Percentiles rank a stretch among this genome's conserved stretches.
Conservation (phyloP, 176 grass and related monocot species). For the Echinochloa phyllopogon region DNA sequence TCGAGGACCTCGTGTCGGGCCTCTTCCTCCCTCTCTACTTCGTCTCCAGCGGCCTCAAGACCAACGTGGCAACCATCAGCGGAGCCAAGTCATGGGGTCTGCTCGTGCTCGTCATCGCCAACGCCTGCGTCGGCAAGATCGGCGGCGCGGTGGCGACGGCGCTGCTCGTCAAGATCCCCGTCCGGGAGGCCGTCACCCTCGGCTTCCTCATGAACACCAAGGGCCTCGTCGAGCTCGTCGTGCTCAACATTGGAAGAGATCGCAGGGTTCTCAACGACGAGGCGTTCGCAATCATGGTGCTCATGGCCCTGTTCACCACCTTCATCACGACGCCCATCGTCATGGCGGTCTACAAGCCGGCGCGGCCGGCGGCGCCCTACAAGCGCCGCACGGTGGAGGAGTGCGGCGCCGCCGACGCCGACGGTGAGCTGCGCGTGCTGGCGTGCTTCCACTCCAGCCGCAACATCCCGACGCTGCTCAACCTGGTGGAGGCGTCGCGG, state of each 20-base stretch:
- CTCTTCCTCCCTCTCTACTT: slow-evolving; percentile 90
- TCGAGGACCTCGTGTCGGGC: slow-evolving; percentile 72
- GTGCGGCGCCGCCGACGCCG: slow-evolving; percentile 8
- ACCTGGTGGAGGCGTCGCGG: slow-evolving; percentile 71
- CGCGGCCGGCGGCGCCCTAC: slow-evolving; percentile 54
- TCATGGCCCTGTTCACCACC: slow-evolving; percentile 87
- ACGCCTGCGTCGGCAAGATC: slow-evolving; percentile 79
- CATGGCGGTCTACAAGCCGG: slow-evolving; percentile 83
- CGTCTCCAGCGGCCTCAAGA: slow-evolving; percentile 80
- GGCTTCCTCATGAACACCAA: slow-evolving; percentile 90
- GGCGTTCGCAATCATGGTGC: slow-evolving; percentile 73
- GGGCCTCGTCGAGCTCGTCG: slow-evolving; percentile 83
- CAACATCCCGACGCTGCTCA: slow-evolving; percentile 73
- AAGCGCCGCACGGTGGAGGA: slow-evolving; percentile 65
- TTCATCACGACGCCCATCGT: slow-evolving; percentile 81
- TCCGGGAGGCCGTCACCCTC: slow-evolving; percentile 57
- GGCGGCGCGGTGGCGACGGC: slow-evolving; percentile 56
- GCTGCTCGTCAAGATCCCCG: slow-evolving; percentile 41
- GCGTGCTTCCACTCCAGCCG: slow-evolving; percentile 78
- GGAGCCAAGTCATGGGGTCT: slow-evolving; percentile 75
- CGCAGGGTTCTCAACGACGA: slow-evolving; percentile 83
- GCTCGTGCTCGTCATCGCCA: slow-evolving; percentile 66
- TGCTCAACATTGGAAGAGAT: slow-evolving; percentile 79
- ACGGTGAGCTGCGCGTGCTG: slow-evolving; percentile 67
- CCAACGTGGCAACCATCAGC: slow-evolving; percentile 67